A percentile compares a stretch with the other conserved stretches of the same genome.
These are phyloP conservation scores for Garcia nutans DNA, from an alignment of 345 rosid species.

Conservation along the genomic window DNA sequence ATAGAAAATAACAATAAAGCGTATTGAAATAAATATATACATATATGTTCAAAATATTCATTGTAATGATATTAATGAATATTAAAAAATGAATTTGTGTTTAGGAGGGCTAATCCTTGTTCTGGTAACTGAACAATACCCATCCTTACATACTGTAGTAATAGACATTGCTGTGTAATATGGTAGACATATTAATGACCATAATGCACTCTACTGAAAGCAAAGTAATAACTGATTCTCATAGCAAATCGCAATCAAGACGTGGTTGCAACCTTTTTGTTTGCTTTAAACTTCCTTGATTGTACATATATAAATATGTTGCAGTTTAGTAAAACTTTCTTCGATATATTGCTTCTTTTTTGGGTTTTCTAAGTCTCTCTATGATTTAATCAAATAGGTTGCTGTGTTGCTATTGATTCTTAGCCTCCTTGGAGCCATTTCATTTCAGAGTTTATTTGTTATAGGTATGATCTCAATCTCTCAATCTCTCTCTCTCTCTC, in stretches of 20 bases:
- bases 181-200: too few species aligned
- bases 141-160: too few species aligned
- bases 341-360: neutral
- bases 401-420: conserved; percentile 44
- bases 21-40: neutral
- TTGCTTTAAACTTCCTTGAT: conserved; percentile 11
- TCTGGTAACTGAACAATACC: too few species aligned
- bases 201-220: neutral
- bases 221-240: neutral
- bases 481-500: neutral
- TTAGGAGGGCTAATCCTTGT: neutral
- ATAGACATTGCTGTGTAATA: too few species aligned
- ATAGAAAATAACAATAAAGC: neutral
- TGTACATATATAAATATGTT: neutral
- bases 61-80: neutral
- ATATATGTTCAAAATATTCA: neutral
- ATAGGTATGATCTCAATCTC: conserved; percentile 53
- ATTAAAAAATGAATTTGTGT: too few species aligned
- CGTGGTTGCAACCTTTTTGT: neutral
- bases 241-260: neutral
- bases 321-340: neutral
- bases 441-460: conserved; percentile 53
- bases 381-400: conserved; percentile 50
- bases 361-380: neutral
- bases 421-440: conserved; percentile 60